Percentiles rank a stretch among this genome's conserved stretches.
These are phyloP conservation scores for Rhodomyrtus psidioides DNA, from an alignment of 441 rosid genomes.

Conservation along the genomic window DNA sequence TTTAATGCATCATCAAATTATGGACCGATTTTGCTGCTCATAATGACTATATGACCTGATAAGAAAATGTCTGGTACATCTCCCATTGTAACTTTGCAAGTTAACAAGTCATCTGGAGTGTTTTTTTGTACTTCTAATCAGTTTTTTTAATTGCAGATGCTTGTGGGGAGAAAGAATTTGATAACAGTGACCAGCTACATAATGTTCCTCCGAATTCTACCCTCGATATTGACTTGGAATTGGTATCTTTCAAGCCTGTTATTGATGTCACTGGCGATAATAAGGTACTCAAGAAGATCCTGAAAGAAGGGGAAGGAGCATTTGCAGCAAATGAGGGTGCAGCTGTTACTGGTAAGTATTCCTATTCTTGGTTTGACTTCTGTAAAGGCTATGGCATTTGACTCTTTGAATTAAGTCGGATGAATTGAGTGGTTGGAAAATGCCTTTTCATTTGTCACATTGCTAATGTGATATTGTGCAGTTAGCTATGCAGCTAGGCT, in stretches of 20 bases:
- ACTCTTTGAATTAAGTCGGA: background rate
- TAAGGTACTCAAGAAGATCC: constrained; percentile 50
- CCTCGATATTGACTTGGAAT: constrained; percentile 32
- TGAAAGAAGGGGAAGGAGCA: constrained; percentile 46
- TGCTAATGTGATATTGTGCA: constrained; percentile 16
- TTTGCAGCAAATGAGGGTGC: constrained; percentile 48
- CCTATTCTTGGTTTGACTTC: background rate
- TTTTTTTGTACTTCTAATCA: background rate
- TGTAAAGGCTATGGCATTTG: background rate
- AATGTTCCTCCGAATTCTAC: constrained; percentile 32
- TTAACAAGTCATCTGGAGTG: background rate
- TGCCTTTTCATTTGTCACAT: background rate
- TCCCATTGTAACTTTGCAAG: background rate
- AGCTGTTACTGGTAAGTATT: constrained; percentile 37
- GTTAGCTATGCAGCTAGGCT: constrained; percentile 45
- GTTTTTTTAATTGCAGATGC: constrained; percentile 29
- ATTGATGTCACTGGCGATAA: constrained; percentile 46
- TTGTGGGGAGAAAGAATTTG: constrained; percentile 32
- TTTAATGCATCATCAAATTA: background rate
- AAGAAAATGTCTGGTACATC: background rate
- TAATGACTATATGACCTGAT: background rate
- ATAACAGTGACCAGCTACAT: constrained; percentile 3
- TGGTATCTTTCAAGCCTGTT: constrained; percentile 48
- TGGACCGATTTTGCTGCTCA: background rate
- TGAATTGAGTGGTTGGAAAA: background rate